Conservation (phyloP, 2,329 filamentous ascomycete species). For the Hirsutella minnesotensis region DNA sequence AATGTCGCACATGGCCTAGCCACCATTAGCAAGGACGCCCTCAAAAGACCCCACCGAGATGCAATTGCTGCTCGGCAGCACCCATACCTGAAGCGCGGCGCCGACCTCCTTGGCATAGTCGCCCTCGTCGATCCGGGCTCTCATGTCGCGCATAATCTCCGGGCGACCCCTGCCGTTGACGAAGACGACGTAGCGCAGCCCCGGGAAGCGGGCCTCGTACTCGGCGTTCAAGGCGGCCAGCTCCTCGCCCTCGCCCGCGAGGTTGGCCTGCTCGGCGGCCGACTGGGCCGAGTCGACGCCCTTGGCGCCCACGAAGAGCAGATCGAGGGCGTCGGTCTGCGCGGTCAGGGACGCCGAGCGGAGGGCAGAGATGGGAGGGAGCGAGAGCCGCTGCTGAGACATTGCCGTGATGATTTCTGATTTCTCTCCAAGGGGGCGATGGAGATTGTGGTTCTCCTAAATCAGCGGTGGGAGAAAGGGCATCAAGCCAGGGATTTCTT, state of each 20-base stretch:
- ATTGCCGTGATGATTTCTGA: conserved; percentile 2
- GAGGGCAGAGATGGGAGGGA: conserved; percentile 49
- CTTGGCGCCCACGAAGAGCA: conserved; percentile 77
- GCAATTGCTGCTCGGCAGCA: too few relatives aligned
- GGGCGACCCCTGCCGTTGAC: conserved; percentile 69
- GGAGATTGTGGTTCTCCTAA: too few relatives aligned
- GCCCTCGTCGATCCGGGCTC: conserved; percentile 54
- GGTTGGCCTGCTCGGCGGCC: conserved; percentile 66
- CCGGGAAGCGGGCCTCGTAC: conserved; percentile 74
- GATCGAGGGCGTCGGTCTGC: conserved; percentile 53
- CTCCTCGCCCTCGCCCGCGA: conserved; percentile 51
- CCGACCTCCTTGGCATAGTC: conserved; percentile 56
- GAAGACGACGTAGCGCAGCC: conserved; percentile 81
- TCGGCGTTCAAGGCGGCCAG: conserved; percentile 57
- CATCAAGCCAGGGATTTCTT: too few relatives aligned
- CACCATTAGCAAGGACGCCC: conserved; percentile 7
- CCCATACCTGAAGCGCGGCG: conserved; percentile 58
- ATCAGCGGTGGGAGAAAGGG: too few relatives aligned
- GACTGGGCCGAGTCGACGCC: conserved; percentile 75
- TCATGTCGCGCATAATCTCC: conserved; percentile 76
- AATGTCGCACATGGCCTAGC: conserved; percentile 82
- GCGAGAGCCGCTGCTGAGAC: conserved; percentile 1
- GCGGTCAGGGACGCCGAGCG: conserved; percentile 40
- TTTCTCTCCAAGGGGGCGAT: too few relatives aligned
- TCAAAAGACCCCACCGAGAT: too few relatives aligned